Conservation (phyloP, 73 alveolate genomes). For the Paramecium octaurelia region DNA sequence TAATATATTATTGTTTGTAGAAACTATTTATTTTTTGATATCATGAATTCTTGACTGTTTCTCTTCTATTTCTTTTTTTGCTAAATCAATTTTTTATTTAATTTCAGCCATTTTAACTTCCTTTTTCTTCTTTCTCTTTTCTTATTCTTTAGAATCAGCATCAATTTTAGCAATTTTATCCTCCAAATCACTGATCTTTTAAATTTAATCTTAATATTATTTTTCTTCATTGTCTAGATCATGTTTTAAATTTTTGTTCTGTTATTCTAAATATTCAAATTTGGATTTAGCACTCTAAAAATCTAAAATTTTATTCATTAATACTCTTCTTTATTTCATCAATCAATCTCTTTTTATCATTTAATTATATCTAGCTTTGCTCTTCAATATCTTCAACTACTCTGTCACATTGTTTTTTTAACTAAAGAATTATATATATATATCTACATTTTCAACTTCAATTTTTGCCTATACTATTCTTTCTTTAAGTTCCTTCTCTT, state of each 20-base stretch:
- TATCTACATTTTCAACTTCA: constrained; percentile 20
- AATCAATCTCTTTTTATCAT: constrained; percentile 37
- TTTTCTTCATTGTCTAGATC: constrained; percentile 73
- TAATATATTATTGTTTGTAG: constrained; percentile 56
- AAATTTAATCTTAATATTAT: constrained; percentile 60
- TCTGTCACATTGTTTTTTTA: constrained; percentile 45
- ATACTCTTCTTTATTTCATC: constrained; percentile 56
- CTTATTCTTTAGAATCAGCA: constrained; percentile 47
- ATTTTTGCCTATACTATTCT: background rate
- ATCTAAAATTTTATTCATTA: background rate
- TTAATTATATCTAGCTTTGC: constrained; percentile 27
- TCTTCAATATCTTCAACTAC: constrained; percentile 56
- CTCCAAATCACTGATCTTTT: constrained; percentile 46
- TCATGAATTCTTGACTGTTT: constrained; percentile 22
- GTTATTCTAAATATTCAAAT: background rate
- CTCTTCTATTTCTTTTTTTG: constrained; percentile 61
- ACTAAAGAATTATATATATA: background rate
- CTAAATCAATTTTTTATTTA: constrained; percentile 59
- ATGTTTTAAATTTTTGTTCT: constrained; percentile 44
- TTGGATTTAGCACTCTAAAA: constrained; percentile 22
- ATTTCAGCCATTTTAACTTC: constrained; percentile 62
- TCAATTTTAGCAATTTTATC: constrained; percentile 68
- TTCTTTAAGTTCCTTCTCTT: constrained; percentile 38
- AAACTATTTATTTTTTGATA: constrained; percentile 57
- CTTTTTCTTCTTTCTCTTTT: constrained; percentile 62